These are phyloP conservation scores for Cicer arietinum DNA, from an alignment of 306 rosid genomes.

Conservation along the genomic window DNA sequence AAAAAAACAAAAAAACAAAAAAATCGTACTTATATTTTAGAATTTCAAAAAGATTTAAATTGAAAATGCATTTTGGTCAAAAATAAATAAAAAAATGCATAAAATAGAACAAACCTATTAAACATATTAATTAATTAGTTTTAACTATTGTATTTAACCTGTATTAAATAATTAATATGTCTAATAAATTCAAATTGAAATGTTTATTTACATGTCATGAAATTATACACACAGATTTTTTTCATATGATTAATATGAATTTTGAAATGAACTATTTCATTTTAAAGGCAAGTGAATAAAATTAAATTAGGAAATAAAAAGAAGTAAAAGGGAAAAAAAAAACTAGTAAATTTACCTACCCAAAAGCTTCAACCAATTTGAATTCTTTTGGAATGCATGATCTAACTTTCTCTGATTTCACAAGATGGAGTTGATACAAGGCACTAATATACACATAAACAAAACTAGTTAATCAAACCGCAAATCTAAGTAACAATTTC, in stretches of 20 bases:
- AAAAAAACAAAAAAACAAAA: no score
- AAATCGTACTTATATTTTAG: neutral
- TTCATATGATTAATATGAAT: no score
- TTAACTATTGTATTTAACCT: no score
- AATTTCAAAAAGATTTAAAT: neutral
- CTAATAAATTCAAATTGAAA: no score
- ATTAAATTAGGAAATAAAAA: no score
- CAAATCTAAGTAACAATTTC: neutral
- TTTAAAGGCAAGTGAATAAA: neutral
- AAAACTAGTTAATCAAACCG: neutral
- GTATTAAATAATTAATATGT: no score
- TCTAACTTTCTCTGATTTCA: conserved; percentile 80
- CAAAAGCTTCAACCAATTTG: conserved; percentile 89
- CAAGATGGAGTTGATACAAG: conserved; percentile 89
- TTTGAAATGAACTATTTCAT: neutral
- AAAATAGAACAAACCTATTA: no score
- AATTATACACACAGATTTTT: neutral
- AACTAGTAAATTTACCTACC: conserved; percentile 57
- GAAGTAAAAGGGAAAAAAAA: no score
- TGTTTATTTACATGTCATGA: neutral
- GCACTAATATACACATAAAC: conserved; percentile 61
- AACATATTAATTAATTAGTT: no score
- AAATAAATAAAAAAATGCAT: no score
- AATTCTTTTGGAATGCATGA: conserved; percentile 84
- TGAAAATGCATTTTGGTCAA: no score